Conservation (phyloP, 139 green algal genomes). For the Volvox africanus region DNA sequence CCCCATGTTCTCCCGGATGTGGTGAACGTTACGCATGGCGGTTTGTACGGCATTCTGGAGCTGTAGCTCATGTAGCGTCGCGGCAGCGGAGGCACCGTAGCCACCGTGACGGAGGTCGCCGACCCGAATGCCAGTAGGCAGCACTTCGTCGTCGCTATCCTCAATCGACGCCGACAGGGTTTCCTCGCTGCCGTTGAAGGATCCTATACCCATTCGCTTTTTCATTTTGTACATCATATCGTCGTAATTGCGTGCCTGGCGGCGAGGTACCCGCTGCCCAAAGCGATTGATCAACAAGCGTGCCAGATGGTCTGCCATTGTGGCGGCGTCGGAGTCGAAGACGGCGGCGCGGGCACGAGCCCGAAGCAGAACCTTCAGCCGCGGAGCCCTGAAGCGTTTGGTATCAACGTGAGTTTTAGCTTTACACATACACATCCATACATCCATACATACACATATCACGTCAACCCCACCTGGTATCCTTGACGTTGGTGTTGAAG, state of each 20-base stretch:
- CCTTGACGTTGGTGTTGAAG: constrained; percentile 27
- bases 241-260: constrained; percentile 1
- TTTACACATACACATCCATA: too few species aligned
- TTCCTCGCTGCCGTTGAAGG: neutral
- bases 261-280: constrained; percentile 17
- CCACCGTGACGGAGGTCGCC: constrained; percentile 31
- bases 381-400: neutral
- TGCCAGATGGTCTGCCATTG: constrained; percentile 26
- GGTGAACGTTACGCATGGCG: constrained; percentile 45
- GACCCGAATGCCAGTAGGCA: constrained; percentile 39
- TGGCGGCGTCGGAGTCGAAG: neutral
- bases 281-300: constrained; percentile 34
- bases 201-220: constrained; percentile 25
- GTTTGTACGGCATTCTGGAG: constrained; percentile 45
- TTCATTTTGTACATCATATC: constrained; percentile 37
- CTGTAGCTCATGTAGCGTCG: constrained; percentile 45
- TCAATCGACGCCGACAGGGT: neutral
- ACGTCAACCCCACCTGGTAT: constrained; percentile 11
- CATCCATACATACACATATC: neutral
- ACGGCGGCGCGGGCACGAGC: neutral
- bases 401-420: neutral
- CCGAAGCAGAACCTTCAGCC: neutral
- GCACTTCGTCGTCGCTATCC: constrained; percentile 22
- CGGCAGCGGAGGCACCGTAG: neutral
- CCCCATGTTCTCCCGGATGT: constrained; percentile 46